These are phyloP conservation scores for Aechmea fasciata DNA, from an alignment of 176 grass and related monocot species.

Conservation along the genomic window DNA sequence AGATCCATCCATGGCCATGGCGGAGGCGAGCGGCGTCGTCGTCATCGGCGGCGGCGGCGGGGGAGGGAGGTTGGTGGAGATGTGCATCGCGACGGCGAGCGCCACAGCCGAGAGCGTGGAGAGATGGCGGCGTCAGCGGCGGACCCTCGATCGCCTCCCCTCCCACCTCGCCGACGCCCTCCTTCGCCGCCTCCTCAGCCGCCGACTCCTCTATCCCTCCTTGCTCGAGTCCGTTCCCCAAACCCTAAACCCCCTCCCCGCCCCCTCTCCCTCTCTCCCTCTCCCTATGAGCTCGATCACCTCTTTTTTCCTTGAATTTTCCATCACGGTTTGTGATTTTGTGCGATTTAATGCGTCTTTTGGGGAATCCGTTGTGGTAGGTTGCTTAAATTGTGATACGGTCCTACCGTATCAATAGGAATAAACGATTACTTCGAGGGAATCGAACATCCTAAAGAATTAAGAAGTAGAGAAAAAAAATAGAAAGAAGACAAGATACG, in stretches of 20 bases:
- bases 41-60: neutral
- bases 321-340: too few relatives aligned
- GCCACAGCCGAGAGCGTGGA: slow-evolving; percentile 41
- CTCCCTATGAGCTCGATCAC: neutral
- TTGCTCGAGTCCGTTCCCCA: slow-evolving; percentile 65
- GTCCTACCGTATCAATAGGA: too few relatives aligned
- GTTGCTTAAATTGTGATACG: too few relatives aligned
- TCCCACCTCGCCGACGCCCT: slow-evolving; percentile 60
- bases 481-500: too few relatives aligned
- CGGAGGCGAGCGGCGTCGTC: neutral
- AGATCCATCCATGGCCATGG: neutral
- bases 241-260: neutral
- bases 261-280: neutral
- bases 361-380: neutral
- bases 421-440: too few relatives aligned
- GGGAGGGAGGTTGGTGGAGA: slow-evolving; percentile 29
- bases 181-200: slow-evolving; percentile 46
- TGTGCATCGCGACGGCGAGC: slow-evolving; percentile 55
- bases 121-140: slow-evolving; percentile 67
- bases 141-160: slow-evolving; percentile 72
- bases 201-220: slow-evolving; percentile 62
- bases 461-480: too few relatives aligned
- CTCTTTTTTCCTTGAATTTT: too few relatives aligned
- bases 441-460: too few relatives aligned
- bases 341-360: neutral